Conservation (phyloP, 2,329 filamentous ascomycete species). For the Xylaria sp. region DNA sequence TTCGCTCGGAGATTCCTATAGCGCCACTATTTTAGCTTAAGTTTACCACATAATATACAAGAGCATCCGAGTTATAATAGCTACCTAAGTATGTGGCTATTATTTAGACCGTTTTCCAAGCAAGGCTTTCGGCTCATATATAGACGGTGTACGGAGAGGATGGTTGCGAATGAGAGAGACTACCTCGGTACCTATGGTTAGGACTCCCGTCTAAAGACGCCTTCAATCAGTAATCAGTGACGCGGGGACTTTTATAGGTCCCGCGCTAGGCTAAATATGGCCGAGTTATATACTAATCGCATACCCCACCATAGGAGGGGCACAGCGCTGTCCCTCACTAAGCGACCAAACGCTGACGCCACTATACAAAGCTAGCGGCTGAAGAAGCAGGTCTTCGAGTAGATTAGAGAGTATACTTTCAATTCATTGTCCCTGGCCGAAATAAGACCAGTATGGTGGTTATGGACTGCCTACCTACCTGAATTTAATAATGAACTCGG, state of each 20-base stretch:
- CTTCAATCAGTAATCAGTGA: conserved; percentile 6
- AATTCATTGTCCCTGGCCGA: not conserved
- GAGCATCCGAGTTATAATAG: not conserved
- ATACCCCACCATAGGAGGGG: conserved; percentile 17
- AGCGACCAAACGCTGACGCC: conserved; percentile 27
- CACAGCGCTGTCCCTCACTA: conserved; percentile 28
- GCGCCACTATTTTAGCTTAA: not conserved
- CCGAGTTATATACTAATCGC: not conserved
- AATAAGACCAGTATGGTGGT: not conserved
- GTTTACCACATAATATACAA: not conserved
- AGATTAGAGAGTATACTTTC: not conserved
- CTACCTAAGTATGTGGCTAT: not conserved
- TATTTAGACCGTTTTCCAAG: not conserved
- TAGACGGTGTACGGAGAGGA: too few species aligned
- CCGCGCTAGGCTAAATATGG: conserved; percentile 15
- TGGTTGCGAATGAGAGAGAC: too few species aligned
- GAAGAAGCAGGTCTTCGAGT: not conserved
- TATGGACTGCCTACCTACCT: not conserved
- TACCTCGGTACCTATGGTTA: not conserved
- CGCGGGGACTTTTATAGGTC: not conserved
- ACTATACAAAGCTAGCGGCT: not conserved
- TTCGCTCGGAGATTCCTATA: not conserved
- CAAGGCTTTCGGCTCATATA: not conserved
- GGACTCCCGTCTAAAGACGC: not conserved
- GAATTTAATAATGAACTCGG: not conserved